phyloP scores from a whole-genome alignment of 1,284 basidiomycete species.

The Phellinidium pouzarii region DNA sequence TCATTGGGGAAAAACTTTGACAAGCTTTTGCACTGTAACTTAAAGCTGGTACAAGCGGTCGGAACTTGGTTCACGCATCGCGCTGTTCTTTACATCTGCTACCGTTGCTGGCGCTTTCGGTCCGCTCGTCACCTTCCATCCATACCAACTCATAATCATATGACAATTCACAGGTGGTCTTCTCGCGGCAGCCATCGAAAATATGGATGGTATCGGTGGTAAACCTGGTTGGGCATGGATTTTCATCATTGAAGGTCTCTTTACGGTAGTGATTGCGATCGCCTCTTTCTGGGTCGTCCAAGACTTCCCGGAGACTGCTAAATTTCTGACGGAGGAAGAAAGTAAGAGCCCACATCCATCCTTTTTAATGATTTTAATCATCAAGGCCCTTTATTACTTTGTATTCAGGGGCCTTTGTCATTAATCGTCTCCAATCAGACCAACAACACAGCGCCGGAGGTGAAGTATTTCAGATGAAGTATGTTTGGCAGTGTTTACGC shows the following conservation, averaged over 20 bases:
- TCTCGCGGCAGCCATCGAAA: slow-evolving; percentile 57
- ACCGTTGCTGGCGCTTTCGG: slow-evolving; percentile 67
- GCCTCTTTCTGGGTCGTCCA: slow-evolving; percentile 49
- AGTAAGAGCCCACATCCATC: slow-evolving; percentile 25
- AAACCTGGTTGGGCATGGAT: slow-evolving; percentile 61
- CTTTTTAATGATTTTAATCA: not conserved
- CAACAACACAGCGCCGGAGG: slow-evolving; percentile 43
- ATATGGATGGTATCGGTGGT: slow-evolving; percentile 62
- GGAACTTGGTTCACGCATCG: slow-evolving; percentile 53
- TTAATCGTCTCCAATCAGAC: slow-evolving; percentile 41
- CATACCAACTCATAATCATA: not conserved
- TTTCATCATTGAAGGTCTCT: slow-evolving; percentile 71
- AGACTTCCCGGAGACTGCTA: slow-evolving; percentile 57
- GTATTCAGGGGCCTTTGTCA: slow-evolving; percentile 36
- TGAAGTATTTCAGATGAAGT: slow-evolving; percentile 39
- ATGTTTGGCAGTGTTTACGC: slow-evolving; percentile 39
- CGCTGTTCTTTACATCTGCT: slow-evolving; percentile 62
- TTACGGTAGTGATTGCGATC: slow-evolving; percentile 49
- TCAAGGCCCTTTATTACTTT: slow-evolving; percentile 22
- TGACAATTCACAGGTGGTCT: slow-evolving; percentile 40
- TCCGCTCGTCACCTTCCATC: slow-evolving; percentile 24
- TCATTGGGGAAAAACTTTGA: not conserved
- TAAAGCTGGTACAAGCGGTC: slow-evolving; percentile 53
- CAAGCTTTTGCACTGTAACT: slow-evolving; percentile 8
- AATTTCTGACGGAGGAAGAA: slow-evolving; percentile 45